Evolutionary conservation across 768 basidiomycete species (phyloP), one percentile per base, ranked within the genome.

Genomic region (Peribolospora baueri): DNA sequence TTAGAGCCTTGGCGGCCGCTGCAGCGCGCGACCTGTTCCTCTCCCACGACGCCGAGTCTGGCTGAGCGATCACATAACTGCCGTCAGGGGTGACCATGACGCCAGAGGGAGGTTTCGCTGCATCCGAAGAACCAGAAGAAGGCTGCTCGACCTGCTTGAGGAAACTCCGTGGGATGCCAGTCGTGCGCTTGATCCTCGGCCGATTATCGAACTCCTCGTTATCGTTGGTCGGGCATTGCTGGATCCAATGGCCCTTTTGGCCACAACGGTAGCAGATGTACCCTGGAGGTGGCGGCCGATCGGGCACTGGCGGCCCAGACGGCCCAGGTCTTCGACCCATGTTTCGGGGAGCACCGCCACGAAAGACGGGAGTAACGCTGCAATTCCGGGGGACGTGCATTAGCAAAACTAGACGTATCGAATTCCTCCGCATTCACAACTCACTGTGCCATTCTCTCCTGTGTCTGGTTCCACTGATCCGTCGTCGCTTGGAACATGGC

Each of bases 191-290:
- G 66, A 98, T 90, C 38, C 90, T 81, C 50, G 91, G 91, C 56
- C 82, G 74, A 63, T 97, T 82, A 67, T 91, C 86, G 60, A 81
- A 93, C 51, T 90, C 86, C 52, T 86, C 81, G 65, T 98, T 86
- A 62, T 82, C 88, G 66, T 95, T 95, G 5, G 88, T 93, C 2
- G 93, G 93, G 66, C 93, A 98, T 59, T 93, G 85, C 65, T 98
- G 90, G 60, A 98, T 98, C 93, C 93, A 98, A 65, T 98, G 93
- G 46, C 93, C 93, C 79, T 93, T 91, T 70, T 93, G 84, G 49
- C 90, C 88, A 69, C 93, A 98, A 43, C 93, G 81, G 66, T 97
- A 97, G 66, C 93, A 98, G 3, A 97, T 90, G 70, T 98, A 98
- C 57, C 88, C 91, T 1, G 83, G 76, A 38, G 93, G 93, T 8